Conservation (phyloP, 176 grass and related monocot species). For the Cymbopogon citratus region DNA sequence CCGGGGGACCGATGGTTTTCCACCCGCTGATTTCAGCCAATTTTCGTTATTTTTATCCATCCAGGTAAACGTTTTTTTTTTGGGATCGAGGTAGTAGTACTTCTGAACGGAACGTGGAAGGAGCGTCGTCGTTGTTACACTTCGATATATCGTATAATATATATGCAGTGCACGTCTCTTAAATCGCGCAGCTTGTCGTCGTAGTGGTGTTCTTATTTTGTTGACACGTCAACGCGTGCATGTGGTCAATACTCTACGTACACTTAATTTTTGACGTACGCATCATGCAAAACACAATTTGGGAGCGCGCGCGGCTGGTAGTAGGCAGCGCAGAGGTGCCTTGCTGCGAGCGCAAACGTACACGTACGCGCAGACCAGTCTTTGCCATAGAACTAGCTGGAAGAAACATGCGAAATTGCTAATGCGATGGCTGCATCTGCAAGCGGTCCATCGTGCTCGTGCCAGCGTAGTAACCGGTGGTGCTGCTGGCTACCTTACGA, state of each 20-base stretch:
- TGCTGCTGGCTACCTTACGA: too few species aligned
- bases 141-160: too few species aligned
- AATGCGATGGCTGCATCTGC: not conserved
- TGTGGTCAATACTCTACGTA: not conserved
- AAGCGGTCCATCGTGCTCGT: not conserved
- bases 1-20: too few species aligned
- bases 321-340: not conserved
- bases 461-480: too few species aligned
- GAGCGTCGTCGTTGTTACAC: too few species aligned
- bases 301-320: not conserved
- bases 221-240: not conserved
- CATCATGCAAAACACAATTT: not conserved
- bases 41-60: too few species aligned
- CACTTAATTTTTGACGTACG: not conserved
- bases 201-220: not conserved
- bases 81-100: too few species aligned
- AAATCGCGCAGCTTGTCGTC: not conserved
- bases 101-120: too few species aligned
- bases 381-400: not conserved
- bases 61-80: too few species aligned
- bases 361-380: not conserved
- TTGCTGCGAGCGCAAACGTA: not conserved
- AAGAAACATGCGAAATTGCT: not conserved
- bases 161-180: too few species aligned
- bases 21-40: too few species aligned